Base-by-base conservation (phyloP, 1,284 basidiomycete genomes). In the Clitocybe nebularis region DNA sequence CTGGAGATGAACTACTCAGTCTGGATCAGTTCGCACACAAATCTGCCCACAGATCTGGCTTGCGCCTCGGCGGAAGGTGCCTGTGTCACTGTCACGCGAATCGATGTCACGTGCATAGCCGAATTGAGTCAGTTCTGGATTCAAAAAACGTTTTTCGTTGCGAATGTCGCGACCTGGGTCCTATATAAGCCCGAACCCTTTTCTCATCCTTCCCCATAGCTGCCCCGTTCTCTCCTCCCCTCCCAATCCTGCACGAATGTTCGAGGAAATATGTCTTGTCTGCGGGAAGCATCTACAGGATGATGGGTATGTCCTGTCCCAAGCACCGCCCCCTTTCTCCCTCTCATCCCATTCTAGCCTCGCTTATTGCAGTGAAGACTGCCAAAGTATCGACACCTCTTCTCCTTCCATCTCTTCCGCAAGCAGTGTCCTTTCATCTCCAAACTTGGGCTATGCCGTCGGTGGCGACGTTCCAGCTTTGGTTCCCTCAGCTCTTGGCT, bases 301-400 rank as follows among this genome's bases (percentile, higher is more conserved):
- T 58, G 76, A 80, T 59, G 75, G 75, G 84, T 86, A 68, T 49
- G 74, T 63, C 47, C 52, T 39, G 48, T 46, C 41, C 49, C 16
- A 6, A 6, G 16, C 42, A 44, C 36, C 45, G 53, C 34, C 43
- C 36, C 46, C 33, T 43, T 43, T 39, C 44, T 35, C 47, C 45
- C 47, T 39, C 56, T 49, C 52, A 49, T 46, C 52, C 43, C 39
- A 53, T 55, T 57, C 46, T 61, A 86, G 84, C 48, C 75, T 71
- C 46, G 75, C 80, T 1, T 89, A 89, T 63, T 89, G 86, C 67
- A 82, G 78, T 59, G 77, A 81, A 56, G 74, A 76, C 51, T 89
- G 86, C 60, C 74, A 82, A 56, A 67, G 60, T 51, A 63, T 71
- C 30, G 85, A 89, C 63, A 63, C 75, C 38, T 72, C 75, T 9